These are phyloP conservation scores for Gigaspora rosea DNA, from an alignment of 192 early-diverging fungal genomes.

Conservation along the genomic window DNA sequence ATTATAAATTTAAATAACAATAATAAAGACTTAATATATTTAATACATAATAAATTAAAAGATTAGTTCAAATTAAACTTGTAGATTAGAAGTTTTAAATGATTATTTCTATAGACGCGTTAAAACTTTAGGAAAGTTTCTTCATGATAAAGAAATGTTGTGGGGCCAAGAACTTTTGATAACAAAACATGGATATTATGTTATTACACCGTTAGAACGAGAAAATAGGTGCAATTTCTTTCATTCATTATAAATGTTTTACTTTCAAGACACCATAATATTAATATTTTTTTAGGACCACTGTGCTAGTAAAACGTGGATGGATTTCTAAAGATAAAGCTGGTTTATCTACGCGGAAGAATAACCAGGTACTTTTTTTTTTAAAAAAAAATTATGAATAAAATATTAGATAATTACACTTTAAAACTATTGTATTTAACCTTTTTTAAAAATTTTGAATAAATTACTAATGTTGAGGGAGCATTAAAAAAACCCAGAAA, in stretches of 20 bases:
- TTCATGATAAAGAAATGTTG: constrained; percentile 78
- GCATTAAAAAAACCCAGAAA: constrained; percentile 63
- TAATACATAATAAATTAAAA: neutral
- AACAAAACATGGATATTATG: constrained; percentile 70
- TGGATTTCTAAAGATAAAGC: constrained; percentile 80
- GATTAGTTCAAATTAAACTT: constrained; percentile 5
- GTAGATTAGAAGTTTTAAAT: constrained; percentile 44
- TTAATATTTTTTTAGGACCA: constrained; percentile 47
- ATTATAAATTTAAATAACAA: neutral
- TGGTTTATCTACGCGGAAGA: constrained; percentile 55
- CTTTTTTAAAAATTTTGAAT: constrained; percentile 31
- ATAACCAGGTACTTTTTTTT: constrained; percentile 33
- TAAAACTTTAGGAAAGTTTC: constrained; percentile 64
- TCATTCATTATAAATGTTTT: neutral
- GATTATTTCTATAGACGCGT: constrained; percentile 82
- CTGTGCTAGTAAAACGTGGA: constrained; percentile 82
- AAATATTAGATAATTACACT: neutral
- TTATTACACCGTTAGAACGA: constrained; percentile 76
- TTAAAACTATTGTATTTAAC: neutral
- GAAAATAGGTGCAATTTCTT: constrained; percentile 54
- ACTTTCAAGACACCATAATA: neutral
- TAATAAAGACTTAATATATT: constrained; percentile 22
- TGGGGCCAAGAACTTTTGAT: constrained; percentile 71
- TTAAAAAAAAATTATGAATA: neutral
- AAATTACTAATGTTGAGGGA: constrained; percentile 62